These are phyloP conservation scores for Amorphotheca resinae DNA, from an alignment of 495 filamentous ascomycete genomes.

Conservation along the genomic window DNA sequence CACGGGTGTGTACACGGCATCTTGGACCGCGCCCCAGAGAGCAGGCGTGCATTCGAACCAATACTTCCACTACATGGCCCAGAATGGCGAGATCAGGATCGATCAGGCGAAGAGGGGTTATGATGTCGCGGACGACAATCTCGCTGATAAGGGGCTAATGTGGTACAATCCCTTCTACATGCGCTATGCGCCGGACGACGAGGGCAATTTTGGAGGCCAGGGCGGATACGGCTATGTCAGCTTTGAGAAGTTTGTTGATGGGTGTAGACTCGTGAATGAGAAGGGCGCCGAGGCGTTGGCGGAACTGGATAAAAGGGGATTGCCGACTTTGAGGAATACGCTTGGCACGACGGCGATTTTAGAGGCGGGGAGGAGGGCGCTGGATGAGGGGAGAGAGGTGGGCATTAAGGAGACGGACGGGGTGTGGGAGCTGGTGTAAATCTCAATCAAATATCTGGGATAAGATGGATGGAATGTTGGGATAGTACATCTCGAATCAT, in stretches of 20 bases:
- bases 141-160: constrained; percentile 43
- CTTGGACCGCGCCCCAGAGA: constrained; percentile 85
- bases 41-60: constrained; percentile 91
- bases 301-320: constrained; percentile 62
- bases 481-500: too few relatives aligned
- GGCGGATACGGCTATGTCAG: constrained; percentile 86
- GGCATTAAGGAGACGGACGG: constrained; percentile 53
- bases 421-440: constrained; percentile 57
- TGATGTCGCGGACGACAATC: constrained; percentile 75
- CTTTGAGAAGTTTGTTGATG: constrained; percentile 94
- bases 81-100: constrained; percentile 71
- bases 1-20: constrained; percentile 87
- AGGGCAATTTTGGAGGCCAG: constrained; percentile 87
- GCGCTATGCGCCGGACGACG: constrained; percentile 89
- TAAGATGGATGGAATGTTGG: not conserved
- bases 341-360: constrained; percentile 85
- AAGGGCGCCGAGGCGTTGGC: constrained; percentile 55
- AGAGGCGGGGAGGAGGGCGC: constrained; percentile 66
- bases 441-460: too few relatives aligned
- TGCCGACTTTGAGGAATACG: constrained; percentile 81
- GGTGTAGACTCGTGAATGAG: constrained; percentile 58
- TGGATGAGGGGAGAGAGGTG: constrained; percentile 70
- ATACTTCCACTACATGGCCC: constrained; percentile 88
- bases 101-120: constrained; percentile 94
- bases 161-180: constrained; percentile 98